Evolutionary conservation across 257 asterid species (phyloP).

Genomic region (Anisodus tanguticus): DNA sequence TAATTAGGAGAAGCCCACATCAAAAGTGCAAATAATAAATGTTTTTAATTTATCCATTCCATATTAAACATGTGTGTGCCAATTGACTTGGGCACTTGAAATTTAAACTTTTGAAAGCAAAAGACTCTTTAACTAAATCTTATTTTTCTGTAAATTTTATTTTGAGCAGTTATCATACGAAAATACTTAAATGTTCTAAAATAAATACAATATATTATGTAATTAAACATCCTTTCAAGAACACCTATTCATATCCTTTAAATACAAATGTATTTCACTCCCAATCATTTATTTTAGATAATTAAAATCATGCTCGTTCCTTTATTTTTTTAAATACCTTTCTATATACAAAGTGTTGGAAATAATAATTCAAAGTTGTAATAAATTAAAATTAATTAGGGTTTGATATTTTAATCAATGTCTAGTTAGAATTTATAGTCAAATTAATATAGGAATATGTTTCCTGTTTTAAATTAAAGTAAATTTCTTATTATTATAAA

Average conservation of each 20-base stretch:
- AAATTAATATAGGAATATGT: too few species aligned
- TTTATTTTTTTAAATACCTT: background rate
- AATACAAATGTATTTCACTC: background rate
- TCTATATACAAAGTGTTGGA: background rate
- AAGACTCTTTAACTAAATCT: background rate
- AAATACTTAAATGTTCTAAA: too few species aligned
- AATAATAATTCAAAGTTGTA: too few species aligned
- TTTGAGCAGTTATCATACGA: background rate
- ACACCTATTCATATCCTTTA: background rate
- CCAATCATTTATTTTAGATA: too few species aligned
- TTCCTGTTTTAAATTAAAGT: too few species aligned
- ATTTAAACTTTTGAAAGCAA: background rate
- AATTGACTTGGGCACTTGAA: background rate
- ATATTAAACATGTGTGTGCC: background rate
- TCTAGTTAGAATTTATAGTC: too few species aligned
- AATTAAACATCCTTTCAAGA: background rate
- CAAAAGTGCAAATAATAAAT: background rate
- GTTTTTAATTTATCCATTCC: background rate
- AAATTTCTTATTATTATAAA: too few species aligned
- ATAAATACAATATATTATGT: too few species aligned
- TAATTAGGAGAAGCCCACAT: conserved; percentile 7
- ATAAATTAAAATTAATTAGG: too few species aligned
- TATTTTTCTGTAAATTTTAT: too few species aligned
- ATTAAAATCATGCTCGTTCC: background rate
- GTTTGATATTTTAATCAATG: too few species aligned